Evolutionary conservation across 208 protist genomes (phyloP).

Genomic region (Leishmania mexicana): DNA sequence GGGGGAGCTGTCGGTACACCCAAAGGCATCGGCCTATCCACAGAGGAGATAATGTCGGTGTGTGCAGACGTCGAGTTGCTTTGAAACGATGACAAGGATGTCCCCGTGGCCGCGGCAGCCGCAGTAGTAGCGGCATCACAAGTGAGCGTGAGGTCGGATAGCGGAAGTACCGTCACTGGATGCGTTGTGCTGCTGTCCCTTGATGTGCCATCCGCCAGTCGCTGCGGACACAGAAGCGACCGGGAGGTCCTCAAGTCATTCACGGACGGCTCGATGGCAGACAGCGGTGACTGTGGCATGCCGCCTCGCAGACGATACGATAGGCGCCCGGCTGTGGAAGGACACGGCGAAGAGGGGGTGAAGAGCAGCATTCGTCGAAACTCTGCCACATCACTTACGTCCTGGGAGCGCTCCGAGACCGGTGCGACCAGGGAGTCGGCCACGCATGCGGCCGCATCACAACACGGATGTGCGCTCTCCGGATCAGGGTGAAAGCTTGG

Average conservation of each 20-base stretch:
- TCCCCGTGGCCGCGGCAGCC: background rate
- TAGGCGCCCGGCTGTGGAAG: background rate
- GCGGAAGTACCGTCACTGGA: background rate
- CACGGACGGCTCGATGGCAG: background rate
- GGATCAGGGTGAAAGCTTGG: background rate
- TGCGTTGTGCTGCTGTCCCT: no score
- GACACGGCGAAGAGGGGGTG: background rate
- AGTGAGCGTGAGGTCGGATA: background rate
- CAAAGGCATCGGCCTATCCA: background rate
- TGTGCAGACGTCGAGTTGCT: background rate
- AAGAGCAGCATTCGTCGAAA: constrained; percentile 3
- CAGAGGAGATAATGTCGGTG: background rate
- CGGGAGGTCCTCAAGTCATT: background rate
- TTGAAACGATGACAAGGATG: background rate
- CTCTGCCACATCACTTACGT: background rate
- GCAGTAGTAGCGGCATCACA: background rate
- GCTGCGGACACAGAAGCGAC: background rate
- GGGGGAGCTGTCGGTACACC: background rate
- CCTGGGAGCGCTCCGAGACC: background rate
- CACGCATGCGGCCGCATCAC: background rate
- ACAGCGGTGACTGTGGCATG: background rate
- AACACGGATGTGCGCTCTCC: background rate
- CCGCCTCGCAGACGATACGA: background rate
- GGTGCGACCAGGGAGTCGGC: background rate
- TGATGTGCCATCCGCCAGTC: background rate